Conservation (phyloP, 192 early-diverging fungal genomes). For the Cladochytrium replicatum region DNA sequence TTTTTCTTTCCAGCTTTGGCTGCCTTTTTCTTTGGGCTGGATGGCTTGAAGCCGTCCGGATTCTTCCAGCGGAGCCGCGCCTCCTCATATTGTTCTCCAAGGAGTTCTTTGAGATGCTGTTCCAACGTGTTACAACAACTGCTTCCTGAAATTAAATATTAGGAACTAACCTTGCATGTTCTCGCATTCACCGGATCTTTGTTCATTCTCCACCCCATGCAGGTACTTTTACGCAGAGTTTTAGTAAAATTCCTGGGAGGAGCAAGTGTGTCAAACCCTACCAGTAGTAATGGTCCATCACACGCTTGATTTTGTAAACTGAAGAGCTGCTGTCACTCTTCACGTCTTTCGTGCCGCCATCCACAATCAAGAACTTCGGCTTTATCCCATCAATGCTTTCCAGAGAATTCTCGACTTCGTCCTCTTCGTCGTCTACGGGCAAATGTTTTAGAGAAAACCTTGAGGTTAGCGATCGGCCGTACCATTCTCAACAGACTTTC, state of each 20-base stretch:
- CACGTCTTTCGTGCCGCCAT: slow-evolving; percentile 21
- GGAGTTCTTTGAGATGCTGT: slow-evolving; percentile 30
- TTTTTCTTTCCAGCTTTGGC: not conserved
- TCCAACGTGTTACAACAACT: too few relatives aligned
- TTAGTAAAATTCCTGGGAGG: not conserved
- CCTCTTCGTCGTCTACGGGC: too few relatives aligned
- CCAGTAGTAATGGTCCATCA: slow-evolving; percentile 34
- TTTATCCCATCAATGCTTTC: slow-evolving; percentile 17
- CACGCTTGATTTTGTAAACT: slow-evolving; percentile 31
- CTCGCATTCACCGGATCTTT: slow-evolving; percentile 18
- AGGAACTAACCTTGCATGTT: not conserved
- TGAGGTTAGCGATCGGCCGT: too few relatives aligned
- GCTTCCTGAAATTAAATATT: slow-evolving; percentile 13
- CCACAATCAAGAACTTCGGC: slow-evolving; percentile 17
- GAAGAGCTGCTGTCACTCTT: slow-evolving; percentile 2
- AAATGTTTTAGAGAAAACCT: too few relatives aligned
- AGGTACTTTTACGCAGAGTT: slow-evolving; percentile 15
- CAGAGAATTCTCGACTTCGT: too few relatives aligned
- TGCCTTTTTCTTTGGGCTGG: too few relatives aligned
- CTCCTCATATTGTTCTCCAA: slow-evolving; percentile 32
- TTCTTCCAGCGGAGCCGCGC: slow-evolving; percentile 21
- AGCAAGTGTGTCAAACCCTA: not conserved
- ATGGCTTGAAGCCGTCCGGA: slow-evolving; percentile 4
- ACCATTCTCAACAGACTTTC: too few relatives aligned
- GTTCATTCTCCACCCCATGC: slow-evolving; percentile 27